A percentile compares a stretch with the other conserved stretches of the same genome.
phyloP scores from a whole-genome alignment of 2,329 filamentous ascomycete genomes.

The Hypoxylon rubiginosum region DNA sequence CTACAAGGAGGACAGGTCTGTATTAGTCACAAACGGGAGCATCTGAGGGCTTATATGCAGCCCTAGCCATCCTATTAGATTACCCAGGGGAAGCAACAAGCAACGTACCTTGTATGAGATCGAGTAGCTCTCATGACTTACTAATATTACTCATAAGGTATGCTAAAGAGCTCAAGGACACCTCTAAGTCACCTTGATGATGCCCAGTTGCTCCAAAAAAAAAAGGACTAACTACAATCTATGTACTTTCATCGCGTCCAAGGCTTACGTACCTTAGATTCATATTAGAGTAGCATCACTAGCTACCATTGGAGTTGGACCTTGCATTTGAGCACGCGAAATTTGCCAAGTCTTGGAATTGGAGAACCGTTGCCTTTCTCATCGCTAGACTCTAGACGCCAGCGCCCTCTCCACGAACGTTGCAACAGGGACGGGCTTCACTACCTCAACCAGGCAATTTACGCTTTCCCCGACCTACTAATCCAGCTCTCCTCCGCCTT shows the following conservation, averaged over 20 bases:
- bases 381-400: constrained; percentile 8
- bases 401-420: not conserved
- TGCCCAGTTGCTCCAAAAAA: too few species aligned
- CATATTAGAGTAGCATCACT: not conserved
- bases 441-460: constrained; percentile 12
- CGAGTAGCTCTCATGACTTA: too few species aligned
- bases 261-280: not conserved
- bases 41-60: not conserved
- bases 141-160: not conserved
- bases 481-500: constrained; percentile 19
- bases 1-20: too few species aligned
- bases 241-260: not conserved
- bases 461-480: constrained; percentile 5
- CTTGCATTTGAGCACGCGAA: not conserved
- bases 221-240: too few species aligned
- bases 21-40: not conserved
- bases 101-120: too few species aligned
- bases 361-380: constrained; percentile 8
- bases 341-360: constrained; percentile 23
- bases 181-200: not conserved
- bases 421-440: not conserved
- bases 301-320: not conserved
- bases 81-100: too few species aligned
- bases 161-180: not conserved
- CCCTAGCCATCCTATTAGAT: not conserved